These are phyloP conservation scores for Colletotrichum euphorbiae DNA, from an alignment of 2,329 filamentous ascomycete species.

Conservation along the genomic window DNA sequence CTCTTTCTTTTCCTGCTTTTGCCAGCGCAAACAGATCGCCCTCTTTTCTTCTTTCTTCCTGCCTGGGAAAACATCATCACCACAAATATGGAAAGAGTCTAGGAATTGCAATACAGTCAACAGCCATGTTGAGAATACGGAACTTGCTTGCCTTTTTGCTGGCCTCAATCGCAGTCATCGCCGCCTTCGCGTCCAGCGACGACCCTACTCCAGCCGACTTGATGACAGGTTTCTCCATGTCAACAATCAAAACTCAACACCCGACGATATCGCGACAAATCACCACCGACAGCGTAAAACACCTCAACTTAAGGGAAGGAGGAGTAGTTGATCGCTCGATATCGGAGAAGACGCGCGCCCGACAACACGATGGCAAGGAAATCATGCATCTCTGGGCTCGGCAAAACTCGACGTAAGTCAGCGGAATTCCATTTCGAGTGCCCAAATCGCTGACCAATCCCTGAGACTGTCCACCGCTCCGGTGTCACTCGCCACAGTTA, in stretches of 20 bases:
- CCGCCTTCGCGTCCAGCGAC: not conserved
- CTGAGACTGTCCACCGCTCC: not conserved
- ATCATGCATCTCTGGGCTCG: not conserved
- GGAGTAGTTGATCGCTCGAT: not conserved
- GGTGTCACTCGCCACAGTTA: conserved; percentile 23
- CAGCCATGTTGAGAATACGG: conserved; percentile 7
- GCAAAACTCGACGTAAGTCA: conserved; percentile 16
- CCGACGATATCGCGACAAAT: not conserved
- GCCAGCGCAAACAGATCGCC: not conserved
- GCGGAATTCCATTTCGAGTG: not conserved
- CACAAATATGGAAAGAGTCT: conserved; percentile 3
- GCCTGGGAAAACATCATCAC: not conserved
- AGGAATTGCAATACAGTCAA: not conserved
- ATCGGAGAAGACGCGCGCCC: not conserved
- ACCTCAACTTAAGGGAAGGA: not conserved
- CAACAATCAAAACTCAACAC: not conserved
- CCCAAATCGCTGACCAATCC: not conserved
- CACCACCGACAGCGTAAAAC: not conserved
- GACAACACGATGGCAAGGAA: not conserved
- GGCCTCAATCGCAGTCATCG: not conserved
- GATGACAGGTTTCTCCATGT: not conserved
- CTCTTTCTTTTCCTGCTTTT: not conserved
- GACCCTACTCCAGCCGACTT: not conserved
- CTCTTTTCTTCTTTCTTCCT: not conserved
- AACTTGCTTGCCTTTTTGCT: not conserved